These are phyloP conservation scores for Canavalia ensiformis DNA, from an alignment of 306 rosid species.

Conservation along the genomic window DNA sequence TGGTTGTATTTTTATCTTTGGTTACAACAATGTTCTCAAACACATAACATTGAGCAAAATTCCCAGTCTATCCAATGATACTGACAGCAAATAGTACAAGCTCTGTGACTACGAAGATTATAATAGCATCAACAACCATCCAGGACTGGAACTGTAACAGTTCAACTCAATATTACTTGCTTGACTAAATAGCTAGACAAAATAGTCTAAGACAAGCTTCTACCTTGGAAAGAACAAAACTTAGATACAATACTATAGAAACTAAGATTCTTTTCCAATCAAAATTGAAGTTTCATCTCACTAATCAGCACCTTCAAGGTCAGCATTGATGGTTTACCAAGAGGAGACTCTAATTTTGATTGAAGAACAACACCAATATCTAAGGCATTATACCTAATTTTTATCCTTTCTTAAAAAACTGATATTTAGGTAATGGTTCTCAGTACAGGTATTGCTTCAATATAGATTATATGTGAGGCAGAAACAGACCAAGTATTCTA, in stretches of 20 bases:
- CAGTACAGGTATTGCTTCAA: not conserved
- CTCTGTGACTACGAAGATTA: not conserved
- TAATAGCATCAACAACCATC: constrained; percentile 9
- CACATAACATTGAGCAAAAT: not conserved
- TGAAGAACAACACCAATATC: too few species aligned
- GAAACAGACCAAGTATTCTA: constrained; percentile 8
- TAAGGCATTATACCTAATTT: too few species aligned
- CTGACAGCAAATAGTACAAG: not conserved
- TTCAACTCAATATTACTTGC: not conserved
- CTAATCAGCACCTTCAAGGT: too few species aligned
- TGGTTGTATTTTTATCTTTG: not conserved
- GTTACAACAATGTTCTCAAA: constrained; percentile 10
- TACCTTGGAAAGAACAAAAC: not conserved
- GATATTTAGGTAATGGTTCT: not conserved
- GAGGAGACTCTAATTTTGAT: too few species aligned
- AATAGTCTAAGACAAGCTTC: not conserved
- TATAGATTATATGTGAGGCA: not conserved
- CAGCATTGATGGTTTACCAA: too few species aligned
- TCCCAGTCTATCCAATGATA: not conserved
- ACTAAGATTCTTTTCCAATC: too few species aligned
- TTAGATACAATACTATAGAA: too few species aligned
- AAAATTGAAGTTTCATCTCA: too few species aligned
- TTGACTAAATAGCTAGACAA: constrained; percentile 4
- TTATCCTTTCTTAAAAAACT: too few species aligned
- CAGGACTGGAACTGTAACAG: constrained; percentile 4